Evolutionary conservation across 352 stramenopile genomes (phyloP), one percentile per base, ranked within the genome.

Genomic region (Pythium utonaiense): DNA sequence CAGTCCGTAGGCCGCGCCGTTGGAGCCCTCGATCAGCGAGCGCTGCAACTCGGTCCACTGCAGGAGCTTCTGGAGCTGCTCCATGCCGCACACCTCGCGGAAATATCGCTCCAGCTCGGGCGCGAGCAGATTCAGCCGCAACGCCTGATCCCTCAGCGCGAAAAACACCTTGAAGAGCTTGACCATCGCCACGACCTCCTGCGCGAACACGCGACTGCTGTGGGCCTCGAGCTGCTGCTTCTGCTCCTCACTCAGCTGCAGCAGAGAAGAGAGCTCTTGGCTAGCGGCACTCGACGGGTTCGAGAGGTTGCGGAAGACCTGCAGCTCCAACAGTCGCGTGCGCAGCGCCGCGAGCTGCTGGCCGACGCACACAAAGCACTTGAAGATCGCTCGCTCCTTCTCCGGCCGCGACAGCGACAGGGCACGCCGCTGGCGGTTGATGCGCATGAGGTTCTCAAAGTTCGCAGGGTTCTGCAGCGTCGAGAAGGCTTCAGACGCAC

Each of bases 111-210:
- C 85, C 31, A 95, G 66, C 28, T 72, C 80, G 16, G 85, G 85
- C 6, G 75, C 78, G 52, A 94, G 40, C n/a, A 86, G 61, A 54
- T 86, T 83, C 9, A 94, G 57, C 24, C 67, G 72, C 51, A 84
- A n/a, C 10, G 84, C 84, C 65, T 89, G 78, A 30, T 75, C 76
- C 13, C 84, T 82, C 34, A 94, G 51, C 3, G 72, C 78, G 48
- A 86, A 79, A 69, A 91, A 94, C 16, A 86, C 76, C 60, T 94
- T 94, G 62, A 94, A 87, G 24, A 94, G 69, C 66, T 82, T 78
- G 31, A 80, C 77, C 48, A 92, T 71, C 60, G 79, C 58, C 56
- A 80, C 51, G 5, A 88, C 74, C 42, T 94, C 71, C 9, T 80
- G 61, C 45, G 73, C 76, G n/a, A 91, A 79, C 56, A 88, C 74